Conservation (phyloP, 176 grass and related monocot genomes). For the Puccinellia tenuiflora region DNA sequence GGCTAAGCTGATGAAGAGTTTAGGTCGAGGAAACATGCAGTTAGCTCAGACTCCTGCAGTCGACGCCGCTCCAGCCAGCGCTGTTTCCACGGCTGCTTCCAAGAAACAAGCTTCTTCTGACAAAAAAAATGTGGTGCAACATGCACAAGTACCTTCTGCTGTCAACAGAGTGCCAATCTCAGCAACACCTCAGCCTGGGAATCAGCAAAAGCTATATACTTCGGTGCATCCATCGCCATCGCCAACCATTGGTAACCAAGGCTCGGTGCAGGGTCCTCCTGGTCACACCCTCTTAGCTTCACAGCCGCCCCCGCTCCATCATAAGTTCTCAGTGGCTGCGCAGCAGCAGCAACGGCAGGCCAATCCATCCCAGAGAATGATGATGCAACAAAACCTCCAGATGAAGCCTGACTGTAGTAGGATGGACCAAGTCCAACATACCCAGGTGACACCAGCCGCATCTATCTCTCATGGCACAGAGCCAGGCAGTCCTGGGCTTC, state of each 20-base stretch:
- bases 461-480: slow-evolving; percentile 32
- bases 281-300: slow-evolving; percentile 25
- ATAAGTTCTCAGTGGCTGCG: slow-evolving; percentile 17
- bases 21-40: slow-evolving; percentile 70
- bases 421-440: slow-evolving; percentile 29
- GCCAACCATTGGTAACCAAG: slow-evolving; percentile 48
- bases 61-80: slow-evolving; percentile 24
- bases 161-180: slow-evolving; percentile 24
- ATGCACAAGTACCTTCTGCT: slow-evolving; percentile 32
- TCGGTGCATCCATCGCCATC: slow-evolving; percentile 40
- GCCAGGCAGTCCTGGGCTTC: slow-evolving; percentile 25
- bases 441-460: slow-evolving; percentile 35
- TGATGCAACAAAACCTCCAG: slow-evolving; percentile 42
- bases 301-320: slow-evolving; percentile 27
- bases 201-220: slow-evolving; percentile 51
- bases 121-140: slow-evolving; percentile 44
- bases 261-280: slow-evolving; percentile 38
- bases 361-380: slow-evolving; percentile 39
- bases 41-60: slow-evolving; percentile 50
- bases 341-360: slow-evolving; percentile 38
- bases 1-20: slow-evolving; percentile 73
- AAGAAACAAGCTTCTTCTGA: slow-evolving; percentile 53
- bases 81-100: slow-evolving; percentile 24
- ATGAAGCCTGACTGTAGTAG: slow-evolving; percentile 43
- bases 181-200: slow-evolving; percentile 42